Percentiles rank a stretch among this genome's conserved stretches.
Evolutionary conservation across 306 rosid genomes (phyloP).

Genomic region (Malus sieversii): DNA sequence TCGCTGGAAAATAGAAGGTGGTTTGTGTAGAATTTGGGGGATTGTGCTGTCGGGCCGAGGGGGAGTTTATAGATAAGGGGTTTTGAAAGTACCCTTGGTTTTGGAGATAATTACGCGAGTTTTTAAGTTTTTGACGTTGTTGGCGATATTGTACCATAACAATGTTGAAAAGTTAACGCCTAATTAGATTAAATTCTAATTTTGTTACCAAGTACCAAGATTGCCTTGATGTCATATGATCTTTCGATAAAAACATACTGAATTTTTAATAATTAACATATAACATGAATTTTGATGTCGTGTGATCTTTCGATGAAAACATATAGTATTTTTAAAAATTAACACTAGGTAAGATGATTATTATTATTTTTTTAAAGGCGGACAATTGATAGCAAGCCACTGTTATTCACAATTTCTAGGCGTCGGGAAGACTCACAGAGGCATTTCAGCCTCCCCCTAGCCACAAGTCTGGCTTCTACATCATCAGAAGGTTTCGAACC

Average conservation of each 20-base stretch:
- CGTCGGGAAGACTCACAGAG: too few relatives aligned
- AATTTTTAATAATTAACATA: too few relatives aligned
- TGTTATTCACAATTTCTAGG: too few relatives aligned
- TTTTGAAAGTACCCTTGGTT: conserved; percentile 12
- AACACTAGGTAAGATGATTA: too few relatives aligned
- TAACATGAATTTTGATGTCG: too few relatives aligned
- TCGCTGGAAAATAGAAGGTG: background rate
- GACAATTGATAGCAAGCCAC: too few relatives aligned
- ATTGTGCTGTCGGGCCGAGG: background rate
- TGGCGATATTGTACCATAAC: background rate
- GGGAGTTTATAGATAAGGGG: conserved; percentile 11
- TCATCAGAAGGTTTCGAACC: too few relatives aligned
- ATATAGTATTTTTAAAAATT: too few relatives aligned
- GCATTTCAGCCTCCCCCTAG: too few relatives aligned
- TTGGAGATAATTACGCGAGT: conserved; percentile 37
- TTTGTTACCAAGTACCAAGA: background rate
- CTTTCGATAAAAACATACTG: background rate
- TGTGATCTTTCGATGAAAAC: too few relatives aligned
- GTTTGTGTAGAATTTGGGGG: background rate
- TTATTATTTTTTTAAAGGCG: too few relatives aligned
- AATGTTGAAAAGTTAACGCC: background rate
- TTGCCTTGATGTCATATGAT: background rate
- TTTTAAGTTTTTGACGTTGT: conserved; percentile 9
- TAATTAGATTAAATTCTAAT: background rate
- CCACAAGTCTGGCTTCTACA: too few relatives aligned